phyloP scores from a whole-genome alignment of 805 yeast genomes.

The Candida lessepsii region DNA sequence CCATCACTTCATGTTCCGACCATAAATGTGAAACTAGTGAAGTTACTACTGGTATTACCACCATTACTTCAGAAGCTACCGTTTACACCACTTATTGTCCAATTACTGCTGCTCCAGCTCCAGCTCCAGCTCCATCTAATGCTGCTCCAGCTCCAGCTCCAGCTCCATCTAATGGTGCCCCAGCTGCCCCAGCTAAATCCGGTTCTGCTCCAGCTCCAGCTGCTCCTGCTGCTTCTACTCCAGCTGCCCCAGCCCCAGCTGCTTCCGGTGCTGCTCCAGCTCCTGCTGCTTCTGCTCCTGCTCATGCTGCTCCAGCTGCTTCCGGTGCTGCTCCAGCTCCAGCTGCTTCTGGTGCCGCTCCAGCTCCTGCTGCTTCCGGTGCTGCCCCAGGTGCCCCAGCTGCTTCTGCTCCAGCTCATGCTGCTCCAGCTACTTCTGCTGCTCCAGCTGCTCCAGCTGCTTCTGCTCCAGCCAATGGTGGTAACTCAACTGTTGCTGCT shows the following conservation, averaged over 20 bases:
- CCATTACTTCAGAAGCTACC: conserved; percentile 31
- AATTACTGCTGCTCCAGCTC: conserved; percentile 17
- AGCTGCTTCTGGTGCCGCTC: conserved; percentile 11
- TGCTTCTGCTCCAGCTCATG: conserved; percentile 12
- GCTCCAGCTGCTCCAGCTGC: conserved; percentile 13
- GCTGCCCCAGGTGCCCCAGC: conserved; percentile 9
- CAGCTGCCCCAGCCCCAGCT: conserved; percentile 19
- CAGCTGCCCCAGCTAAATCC: conserved; percentile 10
- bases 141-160: conserved; percentile 11
- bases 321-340: conserved; percentile 2
- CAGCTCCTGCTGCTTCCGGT: conserved; percentile 12
- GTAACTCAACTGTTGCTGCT: conserved; percentile 14
- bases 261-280: conserved; percentile 15
- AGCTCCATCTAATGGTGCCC: conserved; percentile 6
- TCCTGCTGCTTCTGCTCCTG: conserved; percentile 15
- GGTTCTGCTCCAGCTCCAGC: conserved; percentile 10
- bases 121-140: conserved; percentile 16
- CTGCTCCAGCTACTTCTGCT: conserved; percentile 15
- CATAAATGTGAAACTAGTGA: conserved; percentile 27
- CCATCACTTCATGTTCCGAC: conserved; percentile 37
- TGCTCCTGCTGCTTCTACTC: conserved; percentile 12
- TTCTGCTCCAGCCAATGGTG: conserved; percentile 14
- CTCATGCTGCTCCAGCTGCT: conserved; percentile 16
- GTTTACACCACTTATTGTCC: conserved; percentile 38
- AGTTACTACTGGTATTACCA: conserved; percentile 38